These are phyloP conservation scores for Pseudocercospora fuligena DNA, from an alignment of 2,329 filamentous ascomycete species.

Conservation along the genomic window DNA sequence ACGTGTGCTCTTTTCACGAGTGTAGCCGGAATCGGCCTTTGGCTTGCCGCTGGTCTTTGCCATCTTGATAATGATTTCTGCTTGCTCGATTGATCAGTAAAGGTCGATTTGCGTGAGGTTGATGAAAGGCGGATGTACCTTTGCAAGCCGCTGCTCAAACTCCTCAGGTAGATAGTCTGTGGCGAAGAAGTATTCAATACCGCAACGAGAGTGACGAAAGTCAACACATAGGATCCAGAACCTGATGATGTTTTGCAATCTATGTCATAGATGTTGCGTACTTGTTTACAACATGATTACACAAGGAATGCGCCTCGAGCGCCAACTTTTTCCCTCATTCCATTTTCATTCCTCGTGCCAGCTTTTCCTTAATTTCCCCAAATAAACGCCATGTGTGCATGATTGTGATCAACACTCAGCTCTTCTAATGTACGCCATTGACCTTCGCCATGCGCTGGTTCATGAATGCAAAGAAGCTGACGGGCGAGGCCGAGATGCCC, in stretches of 20 bases:
- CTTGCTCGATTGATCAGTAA: neutral
- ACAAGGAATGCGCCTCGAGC: constrained; percentile 9
- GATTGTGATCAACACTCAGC: neutral
- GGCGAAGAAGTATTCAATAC: neutral
- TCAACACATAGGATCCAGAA: constrained; percentile 2
- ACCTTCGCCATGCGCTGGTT: constrained; percentile 51
- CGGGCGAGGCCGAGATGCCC: constrained; percentile 89
- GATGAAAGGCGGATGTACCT: neutral
- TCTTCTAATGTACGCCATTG: constrained; percentile 11
- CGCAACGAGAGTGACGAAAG: neutral
- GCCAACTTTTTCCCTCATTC: constrained; percentile 10
- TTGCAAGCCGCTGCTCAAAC: neutral
- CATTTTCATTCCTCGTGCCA: constrained; percentile 17
- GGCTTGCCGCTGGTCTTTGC: neutral
- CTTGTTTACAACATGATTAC: constrained; percentile 18
- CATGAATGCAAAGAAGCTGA: constrained; percentile 95
- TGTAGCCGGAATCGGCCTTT: neutral
- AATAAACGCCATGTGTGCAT: constrained; percentile 3
- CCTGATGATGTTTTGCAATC: constrained; percentile 6
- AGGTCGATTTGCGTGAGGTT: neutral
- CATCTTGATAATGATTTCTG: neutral
- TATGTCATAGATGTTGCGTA: constrained; percentile 7
- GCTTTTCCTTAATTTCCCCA: neutral
- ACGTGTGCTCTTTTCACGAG: neutral
- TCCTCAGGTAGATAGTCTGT: neutral